phyloP scores from a whole-genome alignment of 441 rosid species.

The Codiaeum variegatum region DNA sequence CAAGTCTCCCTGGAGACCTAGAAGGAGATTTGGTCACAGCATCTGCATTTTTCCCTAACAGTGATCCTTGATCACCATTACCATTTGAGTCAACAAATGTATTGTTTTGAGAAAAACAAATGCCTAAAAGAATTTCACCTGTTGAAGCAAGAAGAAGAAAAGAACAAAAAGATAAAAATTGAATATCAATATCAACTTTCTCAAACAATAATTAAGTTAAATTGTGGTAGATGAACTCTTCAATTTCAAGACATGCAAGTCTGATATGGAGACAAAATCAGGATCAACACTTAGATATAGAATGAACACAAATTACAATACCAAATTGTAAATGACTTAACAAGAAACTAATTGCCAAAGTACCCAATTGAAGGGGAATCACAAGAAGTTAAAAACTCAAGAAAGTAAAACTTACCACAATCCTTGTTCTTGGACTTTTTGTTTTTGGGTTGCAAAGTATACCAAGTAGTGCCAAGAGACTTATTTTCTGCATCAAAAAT shows the following conservation, averaged over 20 bases:
- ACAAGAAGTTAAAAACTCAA: neutral
- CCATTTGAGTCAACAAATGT: constrained; percentile 34
- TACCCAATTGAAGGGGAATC: neutral
- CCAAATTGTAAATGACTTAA: neutral
- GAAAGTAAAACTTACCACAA: constrained; percentile 50
- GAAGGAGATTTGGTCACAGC: constrained; percentile 34
- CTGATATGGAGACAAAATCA: neutral
- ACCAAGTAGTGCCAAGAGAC: constrained; percentile 79
- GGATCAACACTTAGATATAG: too few relatives aligned
- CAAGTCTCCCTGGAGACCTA: constrained; percentile 42
- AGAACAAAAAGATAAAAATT: constrained; percentile 5
- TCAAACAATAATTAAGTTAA: constrained; percentile 1
- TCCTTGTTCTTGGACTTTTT: constrained; percentile 72
- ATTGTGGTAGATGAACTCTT: constrained; percentile 3
- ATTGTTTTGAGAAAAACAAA: constrained; percentile 55
- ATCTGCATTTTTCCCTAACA: constrained; percentile 34
- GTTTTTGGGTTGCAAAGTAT: constrained; percentile 66
- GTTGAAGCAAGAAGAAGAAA: constrained; percentile 14
- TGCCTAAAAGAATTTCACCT: constrained; percentile 81
- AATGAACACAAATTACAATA: neutral
- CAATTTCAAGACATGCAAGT: constrained; percentile 1
- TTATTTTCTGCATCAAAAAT: constrained; percentile 75
- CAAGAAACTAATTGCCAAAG: neutral
- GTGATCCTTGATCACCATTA: constrained; percentile 30
- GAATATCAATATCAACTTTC: neutral